Evolutionary conservation across 805 yeast genomes (phyloP), one percentile per base, ranked within the genome.

Genomic region (Lipomyces chichibuensis): DNA sequence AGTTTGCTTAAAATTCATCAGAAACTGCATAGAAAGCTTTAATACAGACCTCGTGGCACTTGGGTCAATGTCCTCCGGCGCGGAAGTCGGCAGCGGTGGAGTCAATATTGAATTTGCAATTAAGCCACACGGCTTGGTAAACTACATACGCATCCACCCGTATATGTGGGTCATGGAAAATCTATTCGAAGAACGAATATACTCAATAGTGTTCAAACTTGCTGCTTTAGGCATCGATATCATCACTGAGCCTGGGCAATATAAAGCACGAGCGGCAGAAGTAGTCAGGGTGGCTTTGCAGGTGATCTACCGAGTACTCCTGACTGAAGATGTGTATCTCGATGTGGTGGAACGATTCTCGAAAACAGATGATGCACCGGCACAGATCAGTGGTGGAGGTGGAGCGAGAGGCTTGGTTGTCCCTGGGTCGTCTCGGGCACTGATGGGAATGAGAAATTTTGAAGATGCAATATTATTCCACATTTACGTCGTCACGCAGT

Each of bases 381-480:
- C 46, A 13, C 55, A 39, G 5, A 57, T 51, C n/a, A 43, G 49
- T 43, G 49, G 49, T 8, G 54, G 53, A 51, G 59, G 51, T 37
- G 32, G 39, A 0, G 13, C 59, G 14, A 59, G 63, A 17, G 52
- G 56, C 23, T 49, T 54, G 60, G 33, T 55, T 54, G 63, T 57
- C 17, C 52, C 71, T 52, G 59, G 88, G 90, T 6, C 82, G 87
- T 1, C 87, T 84, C 72, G 92, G 91, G 58, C 64, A 7, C 54
- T 62, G 13, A 52, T 63, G 4, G 71, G 71, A 0, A 74, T 88
- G 7, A 78, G 84, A 14, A 84, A 89, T 2, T 90, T 90, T 71
- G 87, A 82, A 73, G 96, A 91, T 73, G 88, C 93, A 0, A 79
- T 93, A 8, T 78, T 90, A 29, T 86, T 87, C 76, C 85, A 90